Percentiles rank a stretch among this genome's conserved stretches.
These are phyloP conservation scores for Pogostemon cablin DNA, from an alignment of 257 asterid species.

Conservation along the genomic window DNA sequence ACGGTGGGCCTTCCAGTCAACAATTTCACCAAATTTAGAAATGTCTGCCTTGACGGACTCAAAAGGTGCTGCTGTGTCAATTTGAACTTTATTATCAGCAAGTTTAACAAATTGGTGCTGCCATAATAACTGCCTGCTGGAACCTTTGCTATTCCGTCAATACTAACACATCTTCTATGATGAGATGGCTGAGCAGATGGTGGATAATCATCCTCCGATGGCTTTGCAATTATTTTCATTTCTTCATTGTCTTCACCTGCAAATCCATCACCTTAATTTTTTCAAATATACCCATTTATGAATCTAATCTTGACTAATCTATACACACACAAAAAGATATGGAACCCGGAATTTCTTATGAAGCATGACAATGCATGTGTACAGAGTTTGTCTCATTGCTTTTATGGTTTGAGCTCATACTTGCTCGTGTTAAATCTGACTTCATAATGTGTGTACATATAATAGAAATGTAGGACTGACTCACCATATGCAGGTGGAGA, in stretches of 20 bases:
- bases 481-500: too few relatives aligned
- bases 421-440: too few relatives aligned
- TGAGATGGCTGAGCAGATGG: constrained; percentile 39
- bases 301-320: too few relatives aligned
- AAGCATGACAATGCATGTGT: too few relatives aligned
- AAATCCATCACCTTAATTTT: too few relatives aligned
- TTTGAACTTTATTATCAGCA: constrained; percentile 45
- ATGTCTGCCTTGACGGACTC: constrained; percentile 97
- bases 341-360: too few relatives aligned
- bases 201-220: constrained; percentile 44
- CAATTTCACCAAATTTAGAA: constrained; percentile 94
- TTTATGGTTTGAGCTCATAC: too few relatives aligned
- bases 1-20: constrained; percentile 99
- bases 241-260: neutral
- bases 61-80: constrained; percentile 88
- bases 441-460: too few relatives aligned
- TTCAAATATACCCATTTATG: too few relatives aligned
- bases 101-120: constrained; percentile 33
- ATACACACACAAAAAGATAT: too few relatives aligned
- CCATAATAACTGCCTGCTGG: constrained; percentile 32
- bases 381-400: too few relatives aligned
- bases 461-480: too few relatives aligned
- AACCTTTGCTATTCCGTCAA: constrained; percentile 43
- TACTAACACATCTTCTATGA: constrained; percentile 40
- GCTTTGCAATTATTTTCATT: constrained; percentile 39